phyloP scores from a whole-genome alignment of 2,329 filamentous ascomycete species.

The Macrophomina tecta region DNA sequence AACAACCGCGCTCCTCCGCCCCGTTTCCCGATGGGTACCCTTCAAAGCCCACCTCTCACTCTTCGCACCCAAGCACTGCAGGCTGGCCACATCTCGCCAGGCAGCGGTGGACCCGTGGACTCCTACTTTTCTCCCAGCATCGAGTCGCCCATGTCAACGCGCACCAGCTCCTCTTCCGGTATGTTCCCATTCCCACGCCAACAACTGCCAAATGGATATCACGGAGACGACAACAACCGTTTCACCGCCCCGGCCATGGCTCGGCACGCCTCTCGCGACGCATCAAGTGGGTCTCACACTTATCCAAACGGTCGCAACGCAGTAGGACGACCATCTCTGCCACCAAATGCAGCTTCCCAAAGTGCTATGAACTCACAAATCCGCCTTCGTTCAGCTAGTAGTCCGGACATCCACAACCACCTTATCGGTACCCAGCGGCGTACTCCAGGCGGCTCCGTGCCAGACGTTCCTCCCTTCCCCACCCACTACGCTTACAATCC shows the following conservation, averaged over 20 bases:
- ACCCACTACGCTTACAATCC: constrained; percentile 63
- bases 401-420: constrained; percentile 85
- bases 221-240: constrained; percentile 73
- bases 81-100: constrained; percentile 62
- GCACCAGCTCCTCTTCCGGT: constrained; percentile 74
- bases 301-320: constrained; percentile 70
- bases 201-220: constrained; percentile 70
- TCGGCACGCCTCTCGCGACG: constrained; percentile 79
- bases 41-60: constrained; percentile 60
- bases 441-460: constrained; percentile 49
- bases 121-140: constrained; percentile 92
- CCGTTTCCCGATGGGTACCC: constrained; percentile 71
- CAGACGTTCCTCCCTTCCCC: constrained; percentile 61
- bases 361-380: constrained; percentile 62
- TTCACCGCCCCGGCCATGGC: constrained; percentile 90
- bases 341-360: constrained; percentile 65
- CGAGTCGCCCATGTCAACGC: constrained; percentile 78
- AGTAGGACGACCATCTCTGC: constrained; percentile 77
- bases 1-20: constrained; percentile 66
- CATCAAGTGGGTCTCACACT: constrained; percentile 66
- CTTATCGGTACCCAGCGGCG: constrained; percentile 63
- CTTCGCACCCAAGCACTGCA: constrained; percentile 68
- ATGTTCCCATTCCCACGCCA: constrained; percentile 84
- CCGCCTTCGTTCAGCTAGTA: constrained; percentile 88
- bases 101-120: constrained; percentile 67